phyloP scores from a whole-genome alignment of 2,329 filamentous ascomycete genomes.

The Neoscytalidium dimidiatum region DNA sequence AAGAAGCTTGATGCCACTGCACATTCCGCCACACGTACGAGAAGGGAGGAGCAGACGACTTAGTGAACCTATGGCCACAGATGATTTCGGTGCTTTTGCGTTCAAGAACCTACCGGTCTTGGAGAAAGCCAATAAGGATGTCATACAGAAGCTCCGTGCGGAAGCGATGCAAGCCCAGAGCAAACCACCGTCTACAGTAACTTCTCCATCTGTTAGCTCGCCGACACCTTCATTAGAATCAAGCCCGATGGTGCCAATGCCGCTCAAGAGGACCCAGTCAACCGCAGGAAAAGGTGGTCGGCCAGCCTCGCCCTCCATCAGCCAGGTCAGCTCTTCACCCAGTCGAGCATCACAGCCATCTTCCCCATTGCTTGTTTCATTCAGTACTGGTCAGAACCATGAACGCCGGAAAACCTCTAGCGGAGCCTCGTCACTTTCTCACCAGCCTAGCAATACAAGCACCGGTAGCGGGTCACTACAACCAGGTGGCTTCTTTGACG shows the following conservation, averaged over 20 bases:
- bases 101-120: slow-evolving; percentile 97
- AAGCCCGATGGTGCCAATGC: slow-evolving; percentile 78
- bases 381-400: slow-evolving; percentile 79
- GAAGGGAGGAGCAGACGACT: slow-evolving; percentile 84
- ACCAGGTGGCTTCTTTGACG: slow-evolving; percentile 71
- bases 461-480: slow-evolving; percentile 59
- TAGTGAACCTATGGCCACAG: slow-evolving; percentile 83
- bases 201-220: slow-evolving; percentile 51
- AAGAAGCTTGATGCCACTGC: slow-evolving; percentile 88
- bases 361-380: slow-evolving; percentile 93
- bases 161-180: slow-evolving; percentile 77
- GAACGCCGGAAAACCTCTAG: slow-evolving; percentile 92
- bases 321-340: slow-evolving; percentile 81
- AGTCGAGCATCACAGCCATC: slow-evolving; percentile 82
- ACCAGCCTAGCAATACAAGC: slow-evolving; percentile 67
- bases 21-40: slow-evolving; percentile 94
- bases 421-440: slow-evolving; percentile 80
- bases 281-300: slow-evolving; percentile 70
- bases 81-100: slow-evolving; percentile 94
- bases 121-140: slow-evolving; percentile 98
- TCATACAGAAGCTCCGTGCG: slow-evolving; percentile 92
- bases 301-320: slow-evolving; percentile 83
- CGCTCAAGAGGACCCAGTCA: slow-evolving; percentile 79
- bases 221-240: slow-evolving; percentile 73
- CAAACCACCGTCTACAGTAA: slow-evolving; percentile 46